Evolutionary conservation across 345 rosid genomes (phyloP).

Genomic region (Chamaenerion angustifolium): DNA sequence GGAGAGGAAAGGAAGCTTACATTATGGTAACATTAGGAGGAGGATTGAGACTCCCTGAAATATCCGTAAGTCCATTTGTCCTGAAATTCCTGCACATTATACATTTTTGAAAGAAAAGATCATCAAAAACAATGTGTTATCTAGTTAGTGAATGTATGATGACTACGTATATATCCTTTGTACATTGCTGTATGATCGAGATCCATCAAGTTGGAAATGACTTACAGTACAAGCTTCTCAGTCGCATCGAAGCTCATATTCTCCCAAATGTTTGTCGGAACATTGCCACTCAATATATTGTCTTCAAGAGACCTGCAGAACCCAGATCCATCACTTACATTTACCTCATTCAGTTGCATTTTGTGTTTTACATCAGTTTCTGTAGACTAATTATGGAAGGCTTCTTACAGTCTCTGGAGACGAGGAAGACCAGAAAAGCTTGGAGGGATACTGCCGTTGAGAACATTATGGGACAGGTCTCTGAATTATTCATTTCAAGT

Average conservation of each 20-base stretch:
- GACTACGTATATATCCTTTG: no score
- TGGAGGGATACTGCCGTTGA: slow-evolving; percentile 40
- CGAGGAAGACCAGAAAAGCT: slow-evolving; percentile 35
- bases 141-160: no score
- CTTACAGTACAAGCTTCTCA: slow-evolving; percentile 55
- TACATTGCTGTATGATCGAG: no score
- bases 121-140: neutral
- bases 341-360: no score
- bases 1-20: no score
- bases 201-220: no score
- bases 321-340: neutral
- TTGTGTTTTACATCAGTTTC: neutral
- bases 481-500: no score
- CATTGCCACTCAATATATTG: slow-evolving; percentile 55
- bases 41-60: slow-evolving; percentile 25
- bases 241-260: slow-evolving; percentile 31
- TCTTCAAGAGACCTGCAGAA: slow-evolving; percentile 63
- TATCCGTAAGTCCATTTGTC: slow-evolving; percentile 31
- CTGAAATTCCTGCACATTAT: slow-evolving; percentile 33
- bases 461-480: slow-evolving; percentile 33
- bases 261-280: slow-evolving; percentile 64
- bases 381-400: neutral
- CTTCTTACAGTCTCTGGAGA: slow-evolving; percentile 44
- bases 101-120: neutral
- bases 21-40: slow-evolving; percentile 37